phyloP scores from a whole-genome alignment of 352 stramenopile species.

The Globisporangium spinosum region DNA sequence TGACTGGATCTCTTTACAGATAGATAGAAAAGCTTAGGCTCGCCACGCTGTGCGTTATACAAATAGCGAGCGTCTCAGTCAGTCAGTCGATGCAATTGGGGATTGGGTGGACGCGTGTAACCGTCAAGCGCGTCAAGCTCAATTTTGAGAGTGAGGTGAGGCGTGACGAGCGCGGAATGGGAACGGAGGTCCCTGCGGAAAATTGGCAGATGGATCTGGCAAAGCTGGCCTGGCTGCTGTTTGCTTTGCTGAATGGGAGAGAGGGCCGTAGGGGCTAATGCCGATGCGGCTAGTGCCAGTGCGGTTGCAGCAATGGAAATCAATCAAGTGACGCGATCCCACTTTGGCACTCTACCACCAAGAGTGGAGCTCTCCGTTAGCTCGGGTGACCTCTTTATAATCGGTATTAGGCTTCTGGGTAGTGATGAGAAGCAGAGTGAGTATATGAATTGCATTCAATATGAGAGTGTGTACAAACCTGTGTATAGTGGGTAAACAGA shows the following conservation, averaged over 20 bases:
- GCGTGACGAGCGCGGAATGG: not conserved
- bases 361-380: not conserved
- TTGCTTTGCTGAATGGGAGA: not conserved
- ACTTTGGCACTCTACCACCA: not conserved
- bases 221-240: not conserved
- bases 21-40: not conserved
- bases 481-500: not conserved
- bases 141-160: not conserved
- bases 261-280: too few relatives aligned
- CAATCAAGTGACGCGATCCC: not conserved
- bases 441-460: not conserved
- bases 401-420: not conserved
- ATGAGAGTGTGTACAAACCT: not conserved
- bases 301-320: slow-evolving; percentile 1
- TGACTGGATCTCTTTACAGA: not conserved
- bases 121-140: not conserved
- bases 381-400: not conserved
- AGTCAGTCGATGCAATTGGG: not conserved
- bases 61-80: not conserved
- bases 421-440: not conserved
- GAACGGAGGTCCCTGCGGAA: too few relatives aligned
- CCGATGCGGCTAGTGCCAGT: not conserved
- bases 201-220: not conserved
- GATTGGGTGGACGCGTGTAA: not conserved
- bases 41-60: not conserved